Percentiles rank a stretch among this genome's conserved stretches.
Evolutionary conservation across 192 early-diverging fungal species (phyloP).

Genomic region (Coemansia sp.): DNA sequence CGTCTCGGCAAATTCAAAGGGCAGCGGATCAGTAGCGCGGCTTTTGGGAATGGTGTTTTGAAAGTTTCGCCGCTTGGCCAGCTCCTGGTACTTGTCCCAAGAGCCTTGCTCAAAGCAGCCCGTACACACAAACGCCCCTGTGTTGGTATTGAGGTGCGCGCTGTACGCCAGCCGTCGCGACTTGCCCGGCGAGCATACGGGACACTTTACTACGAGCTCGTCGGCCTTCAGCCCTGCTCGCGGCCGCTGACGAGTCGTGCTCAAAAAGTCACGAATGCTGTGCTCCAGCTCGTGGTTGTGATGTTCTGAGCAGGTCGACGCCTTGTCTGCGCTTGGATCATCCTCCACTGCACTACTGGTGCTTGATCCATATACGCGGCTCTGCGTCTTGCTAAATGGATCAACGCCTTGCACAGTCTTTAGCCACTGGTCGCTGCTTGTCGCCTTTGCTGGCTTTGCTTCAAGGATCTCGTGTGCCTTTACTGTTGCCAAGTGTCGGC

Average conservation of each 20-base stretch:
- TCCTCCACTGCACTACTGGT: neutral
- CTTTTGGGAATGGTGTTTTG: constrained; percentile 41
- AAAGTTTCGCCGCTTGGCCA: constrained; percentile 39
- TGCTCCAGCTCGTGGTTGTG: constrained; percentile 15
- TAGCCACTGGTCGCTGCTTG: constrained; percentile 7
- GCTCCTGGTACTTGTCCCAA: constrained; percentile 60
- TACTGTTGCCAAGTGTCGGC: constrained; percentile 1
- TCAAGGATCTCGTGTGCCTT: constrained; percentile 1
- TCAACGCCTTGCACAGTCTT: neutral
- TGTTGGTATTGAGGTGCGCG: constrained; percentile 54
- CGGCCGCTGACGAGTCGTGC: constrained; percentile 44
- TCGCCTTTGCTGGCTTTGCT: neutral
- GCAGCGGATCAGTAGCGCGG: constrained; percentile 19
- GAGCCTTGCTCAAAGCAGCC: constrained; percentile 33
- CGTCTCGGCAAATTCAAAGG: constrained; percentile 42
- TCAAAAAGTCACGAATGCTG: constrained; percentile 46
- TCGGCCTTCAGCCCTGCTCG: constrained; percentile 50
- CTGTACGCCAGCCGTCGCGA: constrained; percentile 56
- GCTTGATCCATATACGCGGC: neutral
- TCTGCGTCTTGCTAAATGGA: neutral
- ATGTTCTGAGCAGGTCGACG: neutral
- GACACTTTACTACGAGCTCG: constrained; percentile 56
- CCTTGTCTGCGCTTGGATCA: neutral
- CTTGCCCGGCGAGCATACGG: constrained; percentile 51
- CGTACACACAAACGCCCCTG: constrained; percentile 59